phyloP scores from a whole-genome alignment of 2,329 filamentous ascomycete genomes.

The Thelonectria blattea region DNA sequence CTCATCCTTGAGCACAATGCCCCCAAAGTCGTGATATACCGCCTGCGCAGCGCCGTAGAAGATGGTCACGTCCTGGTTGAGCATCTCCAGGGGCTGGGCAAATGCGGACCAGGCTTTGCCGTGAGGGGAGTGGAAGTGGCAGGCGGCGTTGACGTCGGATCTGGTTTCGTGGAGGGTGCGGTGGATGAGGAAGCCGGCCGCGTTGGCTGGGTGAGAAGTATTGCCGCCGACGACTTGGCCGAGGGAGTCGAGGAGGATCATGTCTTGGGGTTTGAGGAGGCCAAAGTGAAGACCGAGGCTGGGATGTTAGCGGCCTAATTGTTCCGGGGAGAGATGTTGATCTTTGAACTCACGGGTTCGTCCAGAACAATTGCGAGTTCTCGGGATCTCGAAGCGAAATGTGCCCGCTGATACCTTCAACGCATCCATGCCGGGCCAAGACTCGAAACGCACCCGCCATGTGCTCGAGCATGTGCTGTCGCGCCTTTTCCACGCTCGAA shows the following conservation, averaged over 20 bases:
- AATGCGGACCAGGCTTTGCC: conserved; percentile 71
- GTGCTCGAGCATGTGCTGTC: conserved; percentile 52
- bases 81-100: conserved; percentile 66
- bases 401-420: conserved; percentile 71
- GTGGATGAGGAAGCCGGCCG: conserved; percentile 72
- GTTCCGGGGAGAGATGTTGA: not conserved
- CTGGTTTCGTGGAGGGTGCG: conserved; percentile 66
- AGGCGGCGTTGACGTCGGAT: conserved; percentile 67
- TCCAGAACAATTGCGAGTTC: conserved; percentile 66
- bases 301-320: not conserved
- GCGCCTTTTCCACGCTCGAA: not conserved
- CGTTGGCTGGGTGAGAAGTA: conserved; percentile 64
- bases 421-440: conserved; percentile 67
- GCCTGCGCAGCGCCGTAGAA: conserved; percentile 63
- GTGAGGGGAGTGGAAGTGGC: conserved; percentile 67
- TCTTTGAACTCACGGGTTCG: not conserved
- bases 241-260: conserved; percentile 61
- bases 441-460: conserved; percentile 70
- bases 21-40: conserved; percentile 60
- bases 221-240: conserved; percentile 14
- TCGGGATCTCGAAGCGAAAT: conserved; percentile 69
- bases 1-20: conserved; percentile 59
- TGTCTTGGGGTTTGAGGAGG: conserved; percentile 63
- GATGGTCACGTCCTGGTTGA: conserved; percentile 67
- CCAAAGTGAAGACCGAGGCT: conserved; percentile 9